Percentiles rank a stretch among this genome's conserved stretches.
Conservation (phyloP, 805 yeast genomes). For the Ogataea pini region DNA sequence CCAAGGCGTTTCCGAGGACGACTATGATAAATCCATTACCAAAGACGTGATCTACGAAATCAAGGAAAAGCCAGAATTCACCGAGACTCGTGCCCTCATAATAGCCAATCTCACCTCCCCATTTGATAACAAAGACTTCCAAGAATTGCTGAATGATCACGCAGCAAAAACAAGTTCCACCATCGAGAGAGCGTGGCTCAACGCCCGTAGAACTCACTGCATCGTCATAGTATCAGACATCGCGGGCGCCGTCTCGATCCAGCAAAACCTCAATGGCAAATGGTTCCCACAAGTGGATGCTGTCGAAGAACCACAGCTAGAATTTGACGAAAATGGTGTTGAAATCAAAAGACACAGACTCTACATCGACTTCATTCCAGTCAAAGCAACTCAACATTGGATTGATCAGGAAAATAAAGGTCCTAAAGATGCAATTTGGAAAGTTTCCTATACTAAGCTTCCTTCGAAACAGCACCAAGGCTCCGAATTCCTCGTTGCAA, state of each 20-base stretch:
- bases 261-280: slow-evolving; percentile 38
- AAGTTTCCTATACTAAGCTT: slow-evolving; percentile 37
- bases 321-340: slow-evolving; percentile 24
- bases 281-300: slow-evolving; percentile 32
- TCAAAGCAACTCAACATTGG: slow-evolving; percentile 46
- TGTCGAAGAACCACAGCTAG: slow-evolving; percentile 22
- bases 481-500: slow-evolving; percentile 31
- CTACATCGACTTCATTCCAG: slow-evolving; percentile 46
- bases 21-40: slow-evolving; percentile 25
- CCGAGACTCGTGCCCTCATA: slow-evolving; percentile 44
- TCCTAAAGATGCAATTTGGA: slow-evolving; percentile 48
- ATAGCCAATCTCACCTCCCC: slow-evolving; percentile 45
- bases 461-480: slow-evolving; percentile 35
- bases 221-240: slow-evolving; percentile 42
- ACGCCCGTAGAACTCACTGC: slow-evolving; percentile 42
- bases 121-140: slow-evolving; percentile 41
- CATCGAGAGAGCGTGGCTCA: slow-evolving; percentile 49
- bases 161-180: slow-evolving; percentile 29
- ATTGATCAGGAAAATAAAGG: slow-evolving; percentile 47
- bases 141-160: slow-evolving; percentile 36
- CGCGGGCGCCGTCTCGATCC: slow-evolving; percentile 41
- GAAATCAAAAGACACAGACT: slow-evolving; percentile 30
- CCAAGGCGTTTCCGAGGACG: slow-evolving; percentile 11
- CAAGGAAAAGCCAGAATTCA: slow-evolving; percentile 35
- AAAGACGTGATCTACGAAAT: slow-evolving; percentile 39